Evolutionary conservation across 805 yeast genomes (phyloP), one percentile per base, ranked within the genome.

Genomic region (Saccharomycopsis lassenensis): DNA sequence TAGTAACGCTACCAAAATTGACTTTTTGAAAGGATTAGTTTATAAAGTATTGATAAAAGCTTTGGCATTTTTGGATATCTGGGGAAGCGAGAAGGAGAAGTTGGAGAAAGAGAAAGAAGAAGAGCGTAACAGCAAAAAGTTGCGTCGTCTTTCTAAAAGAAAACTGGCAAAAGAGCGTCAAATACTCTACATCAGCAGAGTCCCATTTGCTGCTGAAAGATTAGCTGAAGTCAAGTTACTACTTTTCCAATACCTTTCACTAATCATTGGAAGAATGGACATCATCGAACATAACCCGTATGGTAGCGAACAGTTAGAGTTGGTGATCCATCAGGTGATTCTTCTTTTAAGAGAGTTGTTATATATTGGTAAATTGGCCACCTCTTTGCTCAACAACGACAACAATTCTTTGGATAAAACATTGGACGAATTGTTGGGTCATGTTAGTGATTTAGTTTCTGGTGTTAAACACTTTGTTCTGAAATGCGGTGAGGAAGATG

Each of bases 231-330:
- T 80, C 27, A 69, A 77, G 46, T 68, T 71, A 19, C 59, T 76
- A 4, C 49, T 79, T 11, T 69, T 70, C 47, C 62, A 71, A 1
- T 81, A 81, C 48, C 60, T 80, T 44, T 77, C 79, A 2, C 49
- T 82, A 45, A 69, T 81, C 7, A 63, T 79, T 11, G 93, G 93
- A n/a, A 59, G 93, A 47, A 56, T 82, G 45, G 91, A 82, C 52
- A 62, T 82, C 54, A 72, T 81, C 24, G 91, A 82, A 50, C 79
- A 76, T 47, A 81, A 80, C 50, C 66, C 74, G 3, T 62, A 62
- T 12, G 89, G 89, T 2, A 75, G 85, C 49, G 78, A 77, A 44
- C 54, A 74, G 5, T 53, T 82, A 36, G 87, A 81, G 47, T 63
- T 67, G 12, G 58, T 82, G 11, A 70, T 76, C 2, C 82, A 77